Percentiles rank a stretch among this genome's conserved stretches.
These are phyloP conservation scores for Apiotrichum mycotoxinovorans DNA, from an alignment of 1,284 basidiomycete species.

Conservation along the genomic window DNA sequence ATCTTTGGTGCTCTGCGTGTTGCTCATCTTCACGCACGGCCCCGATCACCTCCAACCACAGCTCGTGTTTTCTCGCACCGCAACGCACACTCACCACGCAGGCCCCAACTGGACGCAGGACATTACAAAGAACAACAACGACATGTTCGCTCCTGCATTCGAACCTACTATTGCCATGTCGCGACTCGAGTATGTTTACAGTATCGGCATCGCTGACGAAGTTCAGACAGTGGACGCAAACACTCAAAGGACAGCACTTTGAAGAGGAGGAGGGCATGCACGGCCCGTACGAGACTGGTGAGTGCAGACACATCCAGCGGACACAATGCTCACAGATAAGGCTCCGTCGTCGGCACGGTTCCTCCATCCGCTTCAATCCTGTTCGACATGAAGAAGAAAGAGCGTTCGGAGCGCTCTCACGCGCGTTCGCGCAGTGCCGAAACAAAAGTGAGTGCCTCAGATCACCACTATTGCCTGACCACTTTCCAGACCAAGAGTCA, in stretches of 20 bases:
- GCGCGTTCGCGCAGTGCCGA: neutral
- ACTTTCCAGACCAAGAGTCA: neutral
- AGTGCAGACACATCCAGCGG: constrained; percentile 2
- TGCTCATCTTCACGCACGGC: too few species aligned
- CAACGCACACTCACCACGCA: neutral
- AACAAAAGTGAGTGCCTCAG: too few species aligned
- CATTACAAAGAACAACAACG: neutral
- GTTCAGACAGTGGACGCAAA: neutral
- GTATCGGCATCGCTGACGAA: neutral
- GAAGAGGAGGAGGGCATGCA: constrained; percentile 37
- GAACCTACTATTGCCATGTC: neutral
- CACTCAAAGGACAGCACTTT: constrained; percentile 4
- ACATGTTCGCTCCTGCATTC: neutral
- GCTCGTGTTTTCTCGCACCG: neutral
- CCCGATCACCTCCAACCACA: too few species aligned
- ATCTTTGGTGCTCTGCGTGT: too few species aligned
- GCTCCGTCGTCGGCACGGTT: neutral
- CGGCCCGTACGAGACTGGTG: constrained; percentile 41
- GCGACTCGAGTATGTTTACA: neutral
- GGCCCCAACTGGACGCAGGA: neutral
- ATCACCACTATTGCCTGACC: too few species aligned
- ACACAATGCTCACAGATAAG: neutral
- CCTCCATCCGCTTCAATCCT: too few species aligned
- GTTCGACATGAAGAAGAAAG: neutral
- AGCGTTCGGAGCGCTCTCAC: neutral